Evolutionary conservation across 2,329 filamentous ascomycete genomes (phyloP).

Genomic region (Beauveria rudraprayagi): DNA sequence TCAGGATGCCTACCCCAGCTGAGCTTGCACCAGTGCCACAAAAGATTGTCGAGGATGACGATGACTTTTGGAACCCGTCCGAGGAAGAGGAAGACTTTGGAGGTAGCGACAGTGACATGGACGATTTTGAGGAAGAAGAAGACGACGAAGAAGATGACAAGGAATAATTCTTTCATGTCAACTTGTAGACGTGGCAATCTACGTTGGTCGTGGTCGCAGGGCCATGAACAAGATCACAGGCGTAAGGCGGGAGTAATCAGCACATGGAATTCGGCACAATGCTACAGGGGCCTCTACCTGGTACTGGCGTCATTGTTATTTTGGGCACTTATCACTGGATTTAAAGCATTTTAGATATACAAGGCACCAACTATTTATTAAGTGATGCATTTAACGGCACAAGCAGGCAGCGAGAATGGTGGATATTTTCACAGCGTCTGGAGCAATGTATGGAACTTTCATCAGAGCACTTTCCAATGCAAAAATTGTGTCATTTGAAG

Average conservation of each 20-base stretch:
- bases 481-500: no score
- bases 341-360: slow-evolving; percentile 8
- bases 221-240: background rate
- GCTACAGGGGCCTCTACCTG: background rate
- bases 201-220: background rate
- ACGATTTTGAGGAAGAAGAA: slow-evolving; percentile 51
- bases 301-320: background rate
- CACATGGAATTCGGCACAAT: background rate
- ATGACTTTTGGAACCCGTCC: slow-evolving; percentile 74
- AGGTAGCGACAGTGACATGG: slow-evolving; percentile 60
- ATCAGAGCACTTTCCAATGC: no score
- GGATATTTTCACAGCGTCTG: background rate
- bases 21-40: slow-evolving; percentile 54
- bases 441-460: no score
- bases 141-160: slow-evolving; percentile 50
- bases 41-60: slow-evolving; percentile 56
- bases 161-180: slow-evolving; percentile 31
- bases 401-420: background rate
- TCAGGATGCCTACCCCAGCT: slow-evolving; percentile 72
- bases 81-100: slow-evolving; percentile 73
- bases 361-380: background rate
- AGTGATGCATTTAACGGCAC: background rate
- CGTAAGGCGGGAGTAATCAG: background rate
- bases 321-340: slow-evolving; percentile 1
- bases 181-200: background rate